Percentiles rank a stretch among this genome's conserved stretches.
These are phyloP conservation scores for Penicillium atrosanguineum DNA, from an alignment of 495 filamentous ascomycete species.

Conservation along the genomic window DNA sequence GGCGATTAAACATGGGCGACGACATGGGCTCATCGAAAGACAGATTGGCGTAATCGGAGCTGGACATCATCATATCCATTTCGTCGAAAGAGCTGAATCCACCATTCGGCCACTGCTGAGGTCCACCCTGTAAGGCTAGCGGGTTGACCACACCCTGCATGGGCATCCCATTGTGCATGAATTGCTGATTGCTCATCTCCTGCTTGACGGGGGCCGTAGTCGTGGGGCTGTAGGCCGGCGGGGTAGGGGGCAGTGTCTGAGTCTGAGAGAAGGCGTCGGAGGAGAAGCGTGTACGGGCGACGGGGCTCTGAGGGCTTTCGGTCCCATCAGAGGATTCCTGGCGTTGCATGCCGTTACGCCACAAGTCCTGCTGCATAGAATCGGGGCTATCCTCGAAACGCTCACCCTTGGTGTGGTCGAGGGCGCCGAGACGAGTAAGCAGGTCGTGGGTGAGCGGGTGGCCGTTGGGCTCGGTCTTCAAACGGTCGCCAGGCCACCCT, in stretches of 20 bases:
- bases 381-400: conserved; percentile 58
- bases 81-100: conserved; percentile 40
- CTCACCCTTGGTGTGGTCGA: conserved; percentile 51
- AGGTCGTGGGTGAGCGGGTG: conserved; percentile 67
- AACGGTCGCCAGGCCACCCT: conserved; percentile 53
- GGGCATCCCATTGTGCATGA: conserved; percentile 19
- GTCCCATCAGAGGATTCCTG: conserved; percentile 53
- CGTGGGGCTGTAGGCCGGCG: conserved; percentile 36
- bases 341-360: conserved; percentile 49
- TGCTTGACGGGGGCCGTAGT: conserved; percentile 30
- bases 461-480: conserved; percentile 53
- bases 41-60: conserved; percentile 33
- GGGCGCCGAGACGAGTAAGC: conserved; percentile 55
- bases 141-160: conserved; percentile 44
- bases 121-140: conserved; percentile 32
- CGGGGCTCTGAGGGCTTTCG: conserved; percentile 50
- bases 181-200: conserved; percentile 22
- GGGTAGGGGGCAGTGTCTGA: conserved; percentile 34
- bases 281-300: conserved; percentile 32
- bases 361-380: conserved; percentile 53
- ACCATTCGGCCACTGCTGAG: conserved; percentile 30
- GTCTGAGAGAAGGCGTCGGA: conserved; percentile 36
- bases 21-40: conserved; percentile 37
- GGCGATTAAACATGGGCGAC: conserved; percentile 41
- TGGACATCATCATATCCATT: conserved; percentile 39